These are phyloP conservation scores for Aspergillus sp. DNA, from an alignment of 2,329 filamentous ascomycete genomes.

Conservation along the genomic window DNA sequence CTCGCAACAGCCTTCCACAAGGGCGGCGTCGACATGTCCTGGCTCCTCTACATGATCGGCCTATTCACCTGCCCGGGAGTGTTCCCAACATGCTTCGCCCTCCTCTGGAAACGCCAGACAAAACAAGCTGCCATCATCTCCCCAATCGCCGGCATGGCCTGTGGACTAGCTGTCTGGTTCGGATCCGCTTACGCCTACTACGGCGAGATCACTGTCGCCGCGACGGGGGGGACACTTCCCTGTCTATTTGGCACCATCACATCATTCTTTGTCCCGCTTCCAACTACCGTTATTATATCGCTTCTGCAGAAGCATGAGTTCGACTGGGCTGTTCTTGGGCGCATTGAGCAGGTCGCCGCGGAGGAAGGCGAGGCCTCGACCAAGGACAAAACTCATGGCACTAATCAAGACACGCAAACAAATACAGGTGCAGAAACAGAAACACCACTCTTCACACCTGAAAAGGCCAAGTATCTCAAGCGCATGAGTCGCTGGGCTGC, in stretches of 20 bases:
- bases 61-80: neutral
- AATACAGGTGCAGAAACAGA: neutral
- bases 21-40: constrained; percentile 3
- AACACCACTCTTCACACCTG: neutral
- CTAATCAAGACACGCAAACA: neutral
- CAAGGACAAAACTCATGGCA: neutral
- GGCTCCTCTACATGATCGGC: constrained; percentile 6
- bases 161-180: too few species aligned
- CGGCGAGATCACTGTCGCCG: too few species aligned
- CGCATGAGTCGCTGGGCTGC: constrained; percentile 4
- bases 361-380: neutral
- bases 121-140: too few species aligned
- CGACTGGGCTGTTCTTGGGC: neutral
- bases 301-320: neutral
- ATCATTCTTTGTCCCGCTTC: neutral
- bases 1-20: constrained; percentile 3
- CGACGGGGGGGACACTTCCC: too few species aligned
- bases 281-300: neutral
- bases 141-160: too few species aligned
- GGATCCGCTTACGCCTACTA: too few species aligned
- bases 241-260: too few species aligned
- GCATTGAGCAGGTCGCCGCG: neutral
- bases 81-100: neutral
- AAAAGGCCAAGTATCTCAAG: neutral
- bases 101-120: too few species aligned